A percentile compares a stretch with the other conserved stretches of the same genome.
Evolutionary conservation across 2,329 filamentous ascomycete genomes (phyloP).

Genomic region (Apiospora malaysiana): DNA sequence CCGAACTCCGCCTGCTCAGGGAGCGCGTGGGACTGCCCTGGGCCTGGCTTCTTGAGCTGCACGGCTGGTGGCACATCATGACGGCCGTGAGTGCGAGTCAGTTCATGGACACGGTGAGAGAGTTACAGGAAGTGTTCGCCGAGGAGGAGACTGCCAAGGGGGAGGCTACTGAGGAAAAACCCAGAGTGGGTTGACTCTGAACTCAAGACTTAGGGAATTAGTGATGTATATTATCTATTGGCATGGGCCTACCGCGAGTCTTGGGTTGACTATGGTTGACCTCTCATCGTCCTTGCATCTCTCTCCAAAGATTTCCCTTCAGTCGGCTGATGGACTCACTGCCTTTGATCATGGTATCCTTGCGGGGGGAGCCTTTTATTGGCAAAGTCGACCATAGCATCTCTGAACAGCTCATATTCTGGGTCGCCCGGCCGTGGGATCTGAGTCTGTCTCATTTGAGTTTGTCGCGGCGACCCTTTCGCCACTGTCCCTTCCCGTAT

Average conservation of each 20-base stretch:
- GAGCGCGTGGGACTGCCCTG: slow-evolving; percentile 56
- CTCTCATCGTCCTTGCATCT: too few species aligned
- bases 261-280: not conserved
- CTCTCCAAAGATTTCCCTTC: not conserved
- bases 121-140: slow-evolving; percentile 29
- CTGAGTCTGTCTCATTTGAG: not conserved
- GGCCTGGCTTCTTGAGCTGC: slow-evolving; percentile 62
- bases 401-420: not conserved
- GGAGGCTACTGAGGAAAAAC: not conserved
- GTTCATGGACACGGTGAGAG: slow-evolving; percentile 45
- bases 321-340: not conserved
- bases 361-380: not conserved
- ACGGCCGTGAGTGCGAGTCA: slow-evolving; percentile 60
- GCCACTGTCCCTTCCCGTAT: not conserved
- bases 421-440: not conserved
- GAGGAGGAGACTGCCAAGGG: slow-evolving; percentile 14
- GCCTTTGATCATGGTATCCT: not conserved
- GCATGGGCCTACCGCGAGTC: not conserved
- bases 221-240: not conserved
- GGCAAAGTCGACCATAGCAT: not conserved
- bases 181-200: not conserved
- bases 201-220: not conserved
- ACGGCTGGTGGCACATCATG: slow-evolving; percentile 69
- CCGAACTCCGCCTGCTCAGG: slow-evolving; percentile 51
- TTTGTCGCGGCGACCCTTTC: not conserved